phyloP scores from a whole-genome alignment of 1,284 basidiomycete genomes.

The Anthracocystis walkeri region DNA sequence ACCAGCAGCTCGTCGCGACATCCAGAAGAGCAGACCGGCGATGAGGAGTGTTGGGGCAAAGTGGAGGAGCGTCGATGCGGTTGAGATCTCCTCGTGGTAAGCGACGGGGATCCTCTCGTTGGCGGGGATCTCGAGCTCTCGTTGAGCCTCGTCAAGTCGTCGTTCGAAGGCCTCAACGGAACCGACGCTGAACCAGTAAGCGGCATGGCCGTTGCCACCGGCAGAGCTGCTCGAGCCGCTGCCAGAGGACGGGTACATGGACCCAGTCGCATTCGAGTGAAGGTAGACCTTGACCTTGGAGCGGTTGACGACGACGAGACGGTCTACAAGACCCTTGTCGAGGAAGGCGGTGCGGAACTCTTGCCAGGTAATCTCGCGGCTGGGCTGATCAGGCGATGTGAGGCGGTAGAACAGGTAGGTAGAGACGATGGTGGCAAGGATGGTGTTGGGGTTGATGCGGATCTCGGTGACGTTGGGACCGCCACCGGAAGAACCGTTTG shows the following conservation, averaged over 20 bases:
- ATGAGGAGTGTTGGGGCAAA: conserved; percentile 94
- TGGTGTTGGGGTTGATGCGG: conserved; percentile 62
- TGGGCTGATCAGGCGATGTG: conserved; percentile 72
- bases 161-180: conserved; percentile 97
- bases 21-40: conserved; percentile 88
- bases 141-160: conserved; percentile 91
- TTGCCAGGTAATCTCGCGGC: conserved; percentile 97
- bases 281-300: conserved; percentile 84
- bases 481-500: conserved; percentile 36
- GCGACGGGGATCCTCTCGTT: conserved; percentile 95
- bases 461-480: conserved; percentile 58
- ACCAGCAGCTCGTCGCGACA: conserved; percentile 79
- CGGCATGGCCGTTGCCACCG: conserved; percentile 53
- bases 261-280: conserved; percentile 84
- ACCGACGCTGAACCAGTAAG: conserved; percentile 95
- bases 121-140: conserved; percentile 88
- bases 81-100: conserved; percentile 93
- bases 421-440: conserved; percentile 71
- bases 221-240: conserved; percentile 24
- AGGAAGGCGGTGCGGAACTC: conserved; percentile 96
- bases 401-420: conserved; percentile 79
- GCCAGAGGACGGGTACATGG: conserved; percentile 71
- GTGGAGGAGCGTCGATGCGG: conserved; percentile 83
- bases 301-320: conserved; percentile 91
- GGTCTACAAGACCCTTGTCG: conserved; percentile 95